Conservation (phyloP, 768 basidiomycete species). For the Mycena pura region DNA sequence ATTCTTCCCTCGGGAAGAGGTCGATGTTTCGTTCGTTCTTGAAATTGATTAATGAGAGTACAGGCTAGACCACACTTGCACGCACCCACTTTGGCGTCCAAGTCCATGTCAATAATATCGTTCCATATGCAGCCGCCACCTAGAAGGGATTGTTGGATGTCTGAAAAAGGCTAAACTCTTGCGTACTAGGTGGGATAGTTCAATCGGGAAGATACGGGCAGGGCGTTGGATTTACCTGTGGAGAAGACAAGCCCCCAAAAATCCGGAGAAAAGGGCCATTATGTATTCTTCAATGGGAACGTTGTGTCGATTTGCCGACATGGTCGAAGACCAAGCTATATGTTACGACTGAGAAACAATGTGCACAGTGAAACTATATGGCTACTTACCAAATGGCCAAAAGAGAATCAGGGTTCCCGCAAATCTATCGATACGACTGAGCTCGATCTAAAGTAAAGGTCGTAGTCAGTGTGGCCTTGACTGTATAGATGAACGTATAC, state of each 20-base stretch:
- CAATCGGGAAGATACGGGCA: neutral
- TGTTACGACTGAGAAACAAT: neutral
- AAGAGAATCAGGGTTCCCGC: neutral
- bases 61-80: neutral
- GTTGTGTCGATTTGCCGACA: no score
- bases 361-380: neutral
- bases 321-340: neutral
- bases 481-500: neutral
- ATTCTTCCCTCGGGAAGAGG: neutral
- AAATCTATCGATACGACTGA: neutral
- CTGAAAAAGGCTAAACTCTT: neutral
- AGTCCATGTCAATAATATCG: no score
- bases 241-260: conserved; percentile 1
- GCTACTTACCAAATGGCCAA: neutral
- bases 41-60: neutral
- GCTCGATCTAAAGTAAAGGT: neutral
- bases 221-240: neutral
- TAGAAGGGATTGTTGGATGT: neutral
- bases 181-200: neutral
- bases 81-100: no score
- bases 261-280: conserved; percentile 1
- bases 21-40: conserved; percentile 2
- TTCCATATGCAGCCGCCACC: no score
- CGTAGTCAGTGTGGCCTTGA: no score
- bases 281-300: no score